These are phyloP conservation scores for Calonectria hawksworthii DNA, from an alignment of 2,329 filamentous ascomycete species.

Conservation along the genomic window DNA sequence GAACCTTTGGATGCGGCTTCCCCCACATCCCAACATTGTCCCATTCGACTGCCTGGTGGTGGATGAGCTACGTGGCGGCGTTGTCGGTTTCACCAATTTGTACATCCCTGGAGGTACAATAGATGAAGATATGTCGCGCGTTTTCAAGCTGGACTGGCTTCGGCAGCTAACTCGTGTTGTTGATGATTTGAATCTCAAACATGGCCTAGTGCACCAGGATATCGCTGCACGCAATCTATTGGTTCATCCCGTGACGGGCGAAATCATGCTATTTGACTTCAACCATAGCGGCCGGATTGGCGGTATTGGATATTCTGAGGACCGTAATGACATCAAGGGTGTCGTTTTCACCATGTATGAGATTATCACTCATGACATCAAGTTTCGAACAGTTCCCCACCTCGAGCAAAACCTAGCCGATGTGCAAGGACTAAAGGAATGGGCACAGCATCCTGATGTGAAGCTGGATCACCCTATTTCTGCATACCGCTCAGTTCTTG, in stretches of 20 bases:
- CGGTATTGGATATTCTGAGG: conserved; percentile 17
- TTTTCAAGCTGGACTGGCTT: conserved; percentile 54
- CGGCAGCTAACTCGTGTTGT: conserved; percentile 52
- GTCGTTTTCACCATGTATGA: conserved; percentile 53
- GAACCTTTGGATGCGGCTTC: not conserved
- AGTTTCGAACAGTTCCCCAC: not conserved
- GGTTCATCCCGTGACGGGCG: conserved; percentile 49
- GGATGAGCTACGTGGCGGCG: conserved; percentile 46
- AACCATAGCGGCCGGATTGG: conserved; percentile 43
- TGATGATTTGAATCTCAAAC: conserved; percentile 54
- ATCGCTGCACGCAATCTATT: conserved; percentile 55
- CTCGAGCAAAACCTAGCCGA: too few relatives aligned
- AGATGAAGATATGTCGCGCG: conserved; percentile 44
- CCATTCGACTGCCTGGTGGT: conserved; percentile 51
- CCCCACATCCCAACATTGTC: conserved; percentile 39
- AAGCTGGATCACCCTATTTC: too few relatives aligned
- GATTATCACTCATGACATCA: conserved; percentile 50
- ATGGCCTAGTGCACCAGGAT: conserved; percentile 56
- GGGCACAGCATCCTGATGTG: too few relatives aligned
- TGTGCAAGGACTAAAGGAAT: too few relatives aligned
- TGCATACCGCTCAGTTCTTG: too few relatives aligned
- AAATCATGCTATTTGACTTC: conserved; percentile 55
- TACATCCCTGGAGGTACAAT: conserved; percentile 51
- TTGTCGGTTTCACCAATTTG: conserved; percentile 54
- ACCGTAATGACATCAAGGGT: conserved; percentile 50